These are phyloP conservation scores for Mangifera indica DNA, from an alignment of 345 rosid species.

Conservation along the genomic window DNA sequence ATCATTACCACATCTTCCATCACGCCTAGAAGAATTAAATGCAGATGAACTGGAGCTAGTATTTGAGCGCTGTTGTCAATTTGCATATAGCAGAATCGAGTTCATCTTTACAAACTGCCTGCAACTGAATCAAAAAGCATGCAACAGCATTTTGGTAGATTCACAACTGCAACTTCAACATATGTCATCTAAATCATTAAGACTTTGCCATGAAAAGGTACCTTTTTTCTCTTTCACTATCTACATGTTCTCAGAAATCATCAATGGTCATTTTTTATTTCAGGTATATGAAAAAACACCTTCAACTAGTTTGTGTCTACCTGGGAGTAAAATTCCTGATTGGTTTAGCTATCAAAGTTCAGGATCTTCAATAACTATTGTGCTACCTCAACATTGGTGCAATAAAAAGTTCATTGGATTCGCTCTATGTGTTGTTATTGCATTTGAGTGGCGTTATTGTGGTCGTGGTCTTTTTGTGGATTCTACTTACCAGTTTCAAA, in stretches of 20 bases:
- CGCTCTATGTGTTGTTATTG: constrained; percentile 7
- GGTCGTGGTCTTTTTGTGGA: not conserved
- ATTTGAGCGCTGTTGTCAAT: too few species aligned
- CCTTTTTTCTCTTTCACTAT: too few species aligned
- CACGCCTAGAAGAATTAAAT: not conserved
- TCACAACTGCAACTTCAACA: not conserved
- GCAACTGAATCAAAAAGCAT: not conserved
- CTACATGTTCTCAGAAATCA: too few species aligned
- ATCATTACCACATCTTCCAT: not conserved
- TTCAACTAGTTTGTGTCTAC: too few species aligned
- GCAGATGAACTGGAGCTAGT: not conserved
- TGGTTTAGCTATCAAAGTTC: too few species aligned
- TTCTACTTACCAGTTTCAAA: not conserved
- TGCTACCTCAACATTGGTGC: not conserved
- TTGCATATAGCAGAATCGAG: not conserved
- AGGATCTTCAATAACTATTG: too few species aligned
- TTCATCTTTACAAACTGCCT: not conserved
- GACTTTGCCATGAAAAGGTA: too few species aligned
- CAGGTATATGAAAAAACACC: too few species aligned
- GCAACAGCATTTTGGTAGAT: not conserved
- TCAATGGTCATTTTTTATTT: too few species aligned
- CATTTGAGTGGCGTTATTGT: not conserved
- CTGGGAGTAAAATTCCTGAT: too few species aligned
- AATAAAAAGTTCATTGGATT: not conserved
- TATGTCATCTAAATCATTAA: not conserved